A percentile compares a stretch with the other conserved stretches of the same genome.
phyloP scores from a whole-genome alignment of 2,329 filamentous ascomycete species.

The Penicillium frequentans region DNA sequence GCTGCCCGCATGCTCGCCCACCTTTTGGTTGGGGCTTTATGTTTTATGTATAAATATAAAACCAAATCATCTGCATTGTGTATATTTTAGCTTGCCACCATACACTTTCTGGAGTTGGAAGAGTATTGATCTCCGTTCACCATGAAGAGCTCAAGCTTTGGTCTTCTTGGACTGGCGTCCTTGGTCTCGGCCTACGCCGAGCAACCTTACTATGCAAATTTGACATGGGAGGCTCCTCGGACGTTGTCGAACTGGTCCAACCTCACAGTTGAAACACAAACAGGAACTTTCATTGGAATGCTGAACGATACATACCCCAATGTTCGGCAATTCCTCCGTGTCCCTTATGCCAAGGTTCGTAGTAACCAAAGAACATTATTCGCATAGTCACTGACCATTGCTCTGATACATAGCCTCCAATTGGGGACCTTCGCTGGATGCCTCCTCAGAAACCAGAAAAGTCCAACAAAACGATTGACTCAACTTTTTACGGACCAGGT shows the following conservation, averaged over 20 bases:
- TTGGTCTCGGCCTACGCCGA: background rate
- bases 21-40: background rate
- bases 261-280: conserved; percentile 14
- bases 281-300: conserved; percentile 31
- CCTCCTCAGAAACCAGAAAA: conserved; percentile 23
- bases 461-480: conserved; percentile 17
- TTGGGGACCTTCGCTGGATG: conserved; percentile 33
- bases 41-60: background rate
- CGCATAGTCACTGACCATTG: background rate
- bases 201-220: conserved; percentile 16
- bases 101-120: background rate
- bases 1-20: background rate
- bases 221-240: conserved; percentile 16
- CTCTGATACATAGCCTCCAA: conserved; percentile 18
- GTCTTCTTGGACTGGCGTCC: background rate
- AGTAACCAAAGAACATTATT: background rate
- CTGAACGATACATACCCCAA: conserved; percentile 34
- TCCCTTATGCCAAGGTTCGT: conserved; percentile 37
- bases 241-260: conserved; percentile 18
- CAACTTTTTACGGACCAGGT: conserved; percentile 18
- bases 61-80: background rate
- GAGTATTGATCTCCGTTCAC: background rate
- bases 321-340: conserved; percentile 39
- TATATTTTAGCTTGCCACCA: background rate
- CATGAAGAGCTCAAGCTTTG: background rate